Conservation (phyloP, 2,329 filamentous ascomycete genomes). For the Nakataea oryzae region DNA sequence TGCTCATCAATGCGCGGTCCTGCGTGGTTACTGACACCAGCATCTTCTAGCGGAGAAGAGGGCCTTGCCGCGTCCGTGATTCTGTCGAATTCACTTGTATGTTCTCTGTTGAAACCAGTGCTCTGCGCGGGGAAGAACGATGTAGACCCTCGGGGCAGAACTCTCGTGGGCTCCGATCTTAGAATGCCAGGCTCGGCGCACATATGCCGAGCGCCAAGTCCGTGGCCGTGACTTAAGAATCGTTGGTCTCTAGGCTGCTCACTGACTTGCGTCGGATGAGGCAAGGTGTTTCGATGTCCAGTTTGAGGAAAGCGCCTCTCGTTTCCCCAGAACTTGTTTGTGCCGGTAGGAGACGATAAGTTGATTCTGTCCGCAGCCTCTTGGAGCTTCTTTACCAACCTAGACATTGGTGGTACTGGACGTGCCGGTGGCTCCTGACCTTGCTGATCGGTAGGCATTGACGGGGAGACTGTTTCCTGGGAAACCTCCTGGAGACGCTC, state of each 20-base stretch:
- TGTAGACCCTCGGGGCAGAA: neutral
- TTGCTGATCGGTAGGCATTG: neutral
- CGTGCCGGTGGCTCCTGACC: neutral
- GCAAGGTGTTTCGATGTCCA: no score
- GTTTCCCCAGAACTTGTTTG: neutral
- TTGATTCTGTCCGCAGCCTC: neutral
- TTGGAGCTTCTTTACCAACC: neutral
- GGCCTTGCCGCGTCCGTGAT: neutral
- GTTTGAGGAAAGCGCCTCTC: neutral
- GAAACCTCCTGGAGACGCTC: neutral
- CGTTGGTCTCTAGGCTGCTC: neutral
- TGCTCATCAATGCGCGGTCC: neutral
- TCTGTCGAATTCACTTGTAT: neutral
- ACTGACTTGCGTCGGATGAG: neutral
- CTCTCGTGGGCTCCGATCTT: neutral
- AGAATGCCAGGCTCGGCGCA: no score
- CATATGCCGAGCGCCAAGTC: neutral
- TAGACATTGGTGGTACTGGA: neutral
- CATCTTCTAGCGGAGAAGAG: neutral
- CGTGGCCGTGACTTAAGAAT: neutral
- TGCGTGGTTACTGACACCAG: neutral
- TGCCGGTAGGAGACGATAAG: neutral
- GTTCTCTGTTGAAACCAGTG: neutral
- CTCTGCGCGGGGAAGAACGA: neutral
- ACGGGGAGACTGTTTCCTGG: neutral